Evolutionary conservation across 2,329 filamentous ascomycete genomes (phyloP), one percentile per base, ranked within the genome.

Genomic region (Diplodia sapinea): DNA sequence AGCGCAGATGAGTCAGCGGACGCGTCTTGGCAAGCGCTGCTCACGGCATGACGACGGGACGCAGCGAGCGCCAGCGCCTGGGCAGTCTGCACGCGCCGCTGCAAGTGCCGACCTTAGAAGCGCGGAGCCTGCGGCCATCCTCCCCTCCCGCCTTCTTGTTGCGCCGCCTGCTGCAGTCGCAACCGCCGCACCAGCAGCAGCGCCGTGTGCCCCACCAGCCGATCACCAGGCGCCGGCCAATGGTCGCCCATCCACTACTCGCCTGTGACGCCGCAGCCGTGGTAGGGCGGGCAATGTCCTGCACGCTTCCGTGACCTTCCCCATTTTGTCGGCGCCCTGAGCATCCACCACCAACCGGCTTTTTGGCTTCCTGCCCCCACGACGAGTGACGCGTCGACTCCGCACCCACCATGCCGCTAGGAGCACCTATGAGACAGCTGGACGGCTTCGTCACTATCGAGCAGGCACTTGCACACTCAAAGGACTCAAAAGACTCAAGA

Each of bases 1-100:
- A 62, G 65, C 56, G 65, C 33, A 20, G 65, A 38, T 67, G 55
- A 67, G 33, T 67, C 65, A 66, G 54, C 64, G n/a, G 2, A 1
- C 13, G 8, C 12, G 4, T 47, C 33, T 51, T 50, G 59, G 59
- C 59, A 31, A 4, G 23, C 33, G 43, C 54, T 59, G 52, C 52
- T 17, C 49, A 23, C 23, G 59, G 29, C 63, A 56, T 40, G 20
- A 47, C 50, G 26, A 33, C n/a, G n/a, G n/a, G n/a, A n/a, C 62
- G 40, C 31, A 13, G 36, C 20, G 20, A 20, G 26, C 51, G 52
- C 62, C 17, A 43, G 38, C 23, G 23, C 56, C 43, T n/a, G 1
- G 40, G 1, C 43, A 26, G 26, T 26, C 59, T 63, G 47, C 59
- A 63, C 59, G 59, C 59, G 47, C 29, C 47, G 57, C 57, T 33